Conservation (phyloP, 139 green algal genomes). For the Auxenochlorella pyrenoidosa region DNA sequence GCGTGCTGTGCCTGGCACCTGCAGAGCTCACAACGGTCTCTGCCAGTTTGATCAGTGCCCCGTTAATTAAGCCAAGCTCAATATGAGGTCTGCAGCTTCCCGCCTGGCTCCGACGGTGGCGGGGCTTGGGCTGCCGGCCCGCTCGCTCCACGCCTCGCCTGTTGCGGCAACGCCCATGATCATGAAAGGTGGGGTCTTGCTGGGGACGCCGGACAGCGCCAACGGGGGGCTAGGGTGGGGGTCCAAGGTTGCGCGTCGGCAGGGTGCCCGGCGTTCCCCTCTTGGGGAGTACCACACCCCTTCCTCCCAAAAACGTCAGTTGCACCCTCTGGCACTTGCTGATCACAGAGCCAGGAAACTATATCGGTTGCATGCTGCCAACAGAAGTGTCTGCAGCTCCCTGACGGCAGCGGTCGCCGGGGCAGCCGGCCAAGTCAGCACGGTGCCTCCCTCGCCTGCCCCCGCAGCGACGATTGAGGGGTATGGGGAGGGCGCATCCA, state of each 20-base stretch:
- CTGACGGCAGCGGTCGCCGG: too few species aligned
- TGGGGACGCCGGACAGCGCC: not conserved
- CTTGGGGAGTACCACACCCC: too few species aligned
- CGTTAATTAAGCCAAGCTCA: too few species aligned
- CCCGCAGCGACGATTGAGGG: constrained; percentile 18
- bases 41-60: too few species aligned
- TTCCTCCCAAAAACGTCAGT: too few species aligned
- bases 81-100: not conserved
- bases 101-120: not conserved
- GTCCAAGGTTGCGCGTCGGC: not conserved
- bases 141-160: not conserved
- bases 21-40: too few species aligned
- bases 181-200: constrained; percentile 2
- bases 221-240: not conserved
- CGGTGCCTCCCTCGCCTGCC: not conserved
- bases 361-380: too few species aligned
- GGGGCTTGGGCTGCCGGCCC: not conserved
- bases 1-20: too few species aligned
- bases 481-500: constrained; percentile 31
- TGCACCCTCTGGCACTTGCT: too few species aligned
- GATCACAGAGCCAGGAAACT: too few species aligned
- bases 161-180: not conserved
- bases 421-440: not conserved
- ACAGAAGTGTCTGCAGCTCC: too few species aligned
- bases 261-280: too few species aligned